phyloP scores from a whole-genome alignment of 148 eudicot species.

The Heliosperma pusillum region DNA sequence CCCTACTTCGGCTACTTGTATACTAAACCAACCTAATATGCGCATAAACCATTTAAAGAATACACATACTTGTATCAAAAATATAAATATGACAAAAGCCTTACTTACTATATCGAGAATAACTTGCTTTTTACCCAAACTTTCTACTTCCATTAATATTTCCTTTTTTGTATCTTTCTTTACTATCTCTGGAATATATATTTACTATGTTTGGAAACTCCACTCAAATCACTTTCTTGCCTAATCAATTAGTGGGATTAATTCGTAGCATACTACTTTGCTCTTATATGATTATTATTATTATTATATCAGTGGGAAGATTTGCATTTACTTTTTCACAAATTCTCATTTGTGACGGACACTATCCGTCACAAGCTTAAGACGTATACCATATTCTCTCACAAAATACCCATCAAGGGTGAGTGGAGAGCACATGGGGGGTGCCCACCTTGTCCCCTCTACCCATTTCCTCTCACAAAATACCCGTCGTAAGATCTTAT shows the following conservation, averaged over 20 bases:
- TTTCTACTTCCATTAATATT: conserved; percentile 16
- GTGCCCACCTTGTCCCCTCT: no score
- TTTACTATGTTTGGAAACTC: conserved; percentile 20
- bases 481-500: no score
- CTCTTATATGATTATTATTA: no score
- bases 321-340: no score
- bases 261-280: not conserved
- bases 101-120: conserved; percentile 1
- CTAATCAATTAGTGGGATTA: conserved; percentile 8
- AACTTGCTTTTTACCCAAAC: conserved; percentile 16
- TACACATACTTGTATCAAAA: not conserved
- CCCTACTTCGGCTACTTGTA: not conserved
- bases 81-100: not conserved
- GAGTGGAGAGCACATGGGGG: no score
- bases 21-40: not conserved
- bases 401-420: no score
- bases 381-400: no score
- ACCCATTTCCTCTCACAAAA: no score
- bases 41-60: not conserved
- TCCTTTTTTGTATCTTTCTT: conserved; percentile 8
- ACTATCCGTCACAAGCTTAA: no score
- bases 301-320: not conserved
- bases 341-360: no score
- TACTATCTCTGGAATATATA: conserved; percentile 8
- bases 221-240: conserved; percentile 15